A percentile compares a stretch with the other conserved stretches of the same genome.
Conservation (phyloP, 202 grass and related monocot genomes). For the Schoenoplectus triqueter region DNA sequence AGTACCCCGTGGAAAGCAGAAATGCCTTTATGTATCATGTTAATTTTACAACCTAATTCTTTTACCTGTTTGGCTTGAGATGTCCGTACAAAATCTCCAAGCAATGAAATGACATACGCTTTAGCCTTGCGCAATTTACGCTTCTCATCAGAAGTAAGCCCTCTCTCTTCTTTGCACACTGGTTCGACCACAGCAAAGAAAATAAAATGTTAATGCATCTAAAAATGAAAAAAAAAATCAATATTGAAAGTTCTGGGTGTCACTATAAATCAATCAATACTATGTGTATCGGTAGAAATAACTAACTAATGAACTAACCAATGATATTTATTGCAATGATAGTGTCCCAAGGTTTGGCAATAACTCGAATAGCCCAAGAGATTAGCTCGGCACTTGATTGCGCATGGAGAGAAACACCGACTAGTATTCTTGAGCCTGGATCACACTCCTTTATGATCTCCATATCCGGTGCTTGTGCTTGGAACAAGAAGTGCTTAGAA, state of each 20-base stretch:
- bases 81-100: constrained; percentile 72
- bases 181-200: background rate
- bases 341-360: constrained; percentile 68
- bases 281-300: background rate
- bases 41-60: background rate
- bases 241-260: background rate
- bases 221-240: background rate
- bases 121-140: constrained; percentile 72
- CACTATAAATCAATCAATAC: background rate
- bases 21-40: constrained; percentile 9
- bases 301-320: constrained; percentile 41
- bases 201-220: background rate
- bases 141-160: constrained; percentile 42
- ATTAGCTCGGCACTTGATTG: constrained; percentile 67
- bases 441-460: constrained; percentile 70
- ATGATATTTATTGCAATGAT: constrained; percentile 79
- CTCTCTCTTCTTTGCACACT: constrained; percentile 64
- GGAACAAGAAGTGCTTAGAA: background rate
- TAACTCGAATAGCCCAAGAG: constrained; percentile 70
- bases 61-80: constrained; percentile 83
- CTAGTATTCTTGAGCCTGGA: constrained; percentile 57
- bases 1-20: background rate
- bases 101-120: constrained; percentile 79
- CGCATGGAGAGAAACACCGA: constrained; percentile 73
- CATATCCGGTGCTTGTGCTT: constrained; percentile 45